Percentiles rank a stretch among this genome's conserved stretches.
These are phyloP conservation scores for Phytopythium vexans DNA, from an alignment of 352 stramenopile species.

Conservation along the genomic window DNA sequence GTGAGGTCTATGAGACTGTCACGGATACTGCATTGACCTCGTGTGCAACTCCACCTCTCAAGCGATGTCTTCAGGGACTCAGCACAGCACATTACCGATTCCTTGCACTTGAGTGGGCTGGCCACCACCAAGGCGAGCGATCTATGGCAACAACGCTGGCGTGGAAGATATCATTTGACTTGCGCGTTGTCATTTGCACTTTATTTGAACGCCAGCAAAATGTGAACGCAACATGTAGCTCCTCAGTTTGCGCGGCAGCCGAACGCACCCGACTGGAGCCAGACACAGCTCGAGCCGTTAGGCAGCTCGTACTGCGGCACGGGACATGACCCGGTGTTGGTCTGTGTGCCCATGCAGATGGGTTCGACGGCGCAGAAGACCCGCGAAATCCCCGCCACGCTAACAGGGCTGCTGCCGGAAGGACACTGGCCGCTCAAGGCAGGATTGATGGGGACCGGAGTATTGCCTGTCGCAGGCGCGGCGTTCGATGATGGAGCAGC, in stretches of 20 bases:
- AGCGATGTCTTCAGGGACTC: too few species aligned
- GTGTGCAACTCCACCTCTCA: too few species aligned
- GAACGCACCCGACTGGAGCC: conserved; percentile 38
- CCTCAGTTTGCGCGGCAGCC: conserved; percentile 32
- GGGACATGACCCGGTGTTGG: conserved; percentile 32
- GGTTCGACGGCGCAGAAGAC: conserved; percentile 34
- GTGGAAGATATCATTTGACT: too few species aligned
- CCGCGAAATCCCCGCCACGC: conserved; percentile 32
- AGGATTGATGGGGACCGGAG: background rate
- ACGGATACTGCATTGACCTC: too few species aligned
- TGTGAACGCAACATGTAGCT: too few species aligned
- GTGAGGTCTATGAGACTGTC: too few species aligned
- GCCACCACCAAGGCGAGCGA: too few species aligned
- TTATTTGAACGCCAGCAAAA: too few species aligned
- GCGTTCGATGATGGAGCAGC: background rate
- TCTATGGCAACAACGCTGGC: too few species aligned
- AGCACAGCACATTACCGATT: too few species aligned
- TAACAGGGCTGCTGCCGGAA: conserved; percentile 12
- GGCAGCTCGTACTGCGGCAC: conserved; percentile 28
- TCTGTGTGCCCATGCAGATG: conserved; percentile 24
- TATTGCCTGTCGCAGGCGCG: background rate
- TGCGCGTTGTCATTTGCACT: too few species aligned
- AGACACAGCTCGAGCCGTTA: conserved; percentile 36
- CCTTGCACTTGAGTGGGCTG: too few species aligned
- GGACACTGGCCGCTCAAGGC: conserved; percentile 1